phyloP scores from a whole-genome alignment of 2,329 filamentous ascomycete genomes.

The Aspergillus eucalypticola region DNA sequence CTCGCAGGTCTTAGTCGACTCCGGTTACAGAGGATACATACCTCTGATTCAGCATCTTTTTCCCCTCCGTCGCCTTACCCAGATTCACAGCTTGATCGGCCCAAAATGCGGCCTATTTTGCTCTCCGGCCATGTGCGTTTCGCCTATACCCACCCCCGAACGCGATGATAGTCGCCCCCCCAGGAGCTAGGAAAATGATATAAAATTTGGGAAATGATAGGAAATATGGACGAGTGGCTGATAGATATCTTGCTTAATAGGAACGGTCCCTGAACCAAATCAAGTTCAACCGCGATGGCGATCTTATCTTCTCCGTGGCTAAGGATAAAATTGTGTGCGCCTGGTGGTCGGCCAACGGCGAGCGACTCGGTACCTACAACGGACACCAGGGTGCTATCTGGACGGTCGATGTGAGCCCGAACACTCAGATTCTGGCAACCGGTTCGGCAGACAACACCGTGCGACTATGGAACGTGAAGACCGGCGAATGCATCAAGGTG shows the following conservation, averaged over 20 bases:
- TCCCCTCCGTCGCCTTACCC: constrained; percentile 18
- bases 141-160: constrained; percentile 11
- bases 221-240: neutral
- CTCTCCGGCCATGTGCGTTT: constrained; percentile 80
- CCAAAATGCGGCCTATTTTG: constrained; percentile 92
- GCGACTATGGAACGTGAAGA: constrained; percentile 93
- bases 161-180: neutral
- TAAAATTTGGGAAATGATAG: neutral
- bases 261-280: constrained; percentile 95
- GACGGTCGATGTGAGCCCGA: constrained; percentile 96
- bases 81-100: constrained; percentile 25
- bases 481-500: constrained; percentile 87
- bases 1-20: constrained; percentile 19
- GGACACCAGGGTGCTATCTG: constrained; percentile 98
- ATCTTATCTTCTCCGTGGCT: constrained; percentile 90
- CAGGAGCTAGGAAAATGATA: neutral
- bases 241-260: constrained; percentile 37
- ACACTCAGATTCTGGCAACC: constrained; percentile 85
- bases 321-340: constrained; percentile 97
- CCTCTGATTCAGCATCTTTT: constrained; percentile 16
- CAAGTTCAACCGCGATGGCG: constrained; percentile 92
- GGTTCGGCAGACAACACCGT: constrained; percentile 98
- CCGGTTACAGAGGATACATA: constrained; percentile 25
- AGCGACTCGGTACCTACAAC: constrained; percentile 93
- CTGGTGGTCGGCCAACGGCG: constrained; percentile 97